phyloP scores from a whole-genome alignment of 345 rosid genomes.

The Jatropha curcas region DNA sequence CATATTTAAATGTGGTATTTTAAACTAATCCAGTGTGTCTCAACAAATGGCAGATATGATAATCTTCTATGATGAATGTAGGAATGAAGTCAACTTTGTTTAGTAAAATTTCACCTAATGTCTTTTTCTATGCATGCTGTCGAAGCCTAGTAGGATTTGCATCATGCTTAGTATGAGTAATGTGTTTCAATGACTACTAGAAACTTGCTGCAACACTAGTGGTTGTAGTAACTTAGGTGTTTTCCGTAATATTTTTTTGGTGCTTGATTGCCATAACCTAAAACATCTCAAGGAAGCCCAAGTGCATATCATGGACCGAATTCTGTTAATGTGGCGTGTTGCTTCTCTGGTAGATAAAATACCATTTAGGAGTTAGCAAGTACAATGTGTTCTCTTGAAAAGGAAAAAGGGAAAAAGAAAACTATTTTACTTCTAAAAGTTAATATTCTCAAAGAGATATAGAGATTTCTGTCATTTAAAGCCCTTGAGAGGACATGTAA shows the following conservation, averaged over 20 bases:
- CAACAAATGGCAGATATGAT: background rate
- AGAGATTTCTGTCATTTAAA: background rate
- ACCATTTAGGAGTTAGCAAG: background rate
- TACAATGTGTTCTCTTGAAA: background rate
- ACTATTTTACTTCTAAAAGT: background rate
- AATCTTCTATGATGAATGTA: background rate
- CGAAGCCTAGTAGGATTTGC: too few relatives aligned
- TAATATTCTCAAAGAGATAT: background rate
- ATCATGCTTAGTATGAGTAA: too few relatives aligned
- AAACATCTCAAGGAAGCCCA: background rate
- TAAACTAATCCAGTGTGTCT: background rate
- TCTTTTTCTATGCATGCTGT: too few relatives aligned
- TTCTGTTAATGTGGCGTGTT: background rate
- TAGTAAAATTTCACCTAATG: background rate
- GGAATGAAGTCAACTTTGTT: background rate
- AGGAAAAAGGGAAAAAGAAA: background rate
- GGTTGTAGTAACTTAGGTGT: background rate
- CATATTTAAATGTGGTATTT: background rate
- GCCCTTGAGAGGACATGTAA: background rate
- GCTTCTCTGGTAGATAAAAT: background rate
- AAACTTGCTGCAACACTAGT: background rate
- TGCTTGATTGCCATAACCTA: background rate
- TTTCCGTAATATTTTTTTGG: background rate
- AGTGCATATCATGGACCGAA: background rate
- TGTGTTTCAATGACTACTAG: background rate